A percentile compares a stretch with the other conserved stretches of the same genome.
Conservation (phyloP, 106 monocot genomes). For the Iris macrosiphon region DNA sequence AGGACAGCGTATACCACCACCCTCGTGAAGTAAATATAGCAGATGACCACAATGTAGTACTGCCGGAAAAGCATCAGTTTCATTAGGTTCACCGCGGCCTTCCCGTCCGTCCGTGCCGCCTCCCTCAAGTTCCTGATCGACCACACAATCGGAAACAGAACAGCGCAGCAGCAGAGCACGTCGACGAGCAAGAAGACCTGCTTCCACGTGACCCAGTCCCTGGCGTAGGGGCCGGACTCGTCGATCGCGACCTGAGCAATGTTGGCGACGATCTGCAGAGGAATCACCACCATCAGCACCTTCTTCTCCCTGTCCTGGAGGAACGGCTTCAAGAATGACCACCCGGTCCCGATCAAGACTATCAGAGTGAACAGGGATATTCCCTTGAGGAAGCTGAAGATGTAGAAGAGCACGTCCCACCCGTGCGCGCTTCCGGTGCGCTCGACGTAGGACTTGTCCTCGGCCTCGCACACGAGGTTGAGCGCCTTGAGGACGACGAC, state of each 20-base stretch:
- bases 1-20: constrained; percentile 63
- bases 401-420: constrained; percentile 94
- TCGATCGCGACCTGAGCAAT: constrained; percentile 69
- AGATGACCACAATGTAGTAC: constrained; percentile 77
- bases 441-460: constrained; percentile 71
- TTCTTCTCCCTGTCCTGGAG: constrained; percentile 81
- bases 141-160: constrained; percentile 88
- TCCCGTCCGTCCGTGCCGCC: constrained; percentile 72
- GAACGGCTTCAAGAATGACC: constrained; percentile 88
- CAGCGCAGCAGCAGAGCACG: constrained; percentile 81
- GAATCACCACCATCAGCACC: constrained; percentile 80
- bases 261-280: constrained; percentile 81
- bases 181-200: constrained; percentile 80
- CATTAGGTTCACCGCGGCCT: constrained; percentile 85
- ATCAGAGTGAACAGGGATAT: constrained; percentile 75
- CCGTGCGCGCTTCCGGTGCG: constrained; percentile 82
- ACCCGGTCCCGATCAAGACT: constrained; percentile 87
- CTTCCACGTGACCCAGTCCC: constrained; percentile 77
- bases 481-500: constrained; percentile 65
- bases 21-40: constrained; percentile 84
- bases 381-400: constrained; percentile 88
- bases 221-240: constrained; percentile 46
- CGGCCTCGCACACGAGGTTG: constrained; percentile 71
- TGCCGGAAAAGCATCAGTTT: constrained; percentile 83
- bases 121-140: constrained; percentile 83